A percentile compares a stretch with the other conserved stretches of the same genome.
phyloP scores from a whole-genome alignment of 768 basidiomycete species.

The Crepidotus variabilis region DNA sequence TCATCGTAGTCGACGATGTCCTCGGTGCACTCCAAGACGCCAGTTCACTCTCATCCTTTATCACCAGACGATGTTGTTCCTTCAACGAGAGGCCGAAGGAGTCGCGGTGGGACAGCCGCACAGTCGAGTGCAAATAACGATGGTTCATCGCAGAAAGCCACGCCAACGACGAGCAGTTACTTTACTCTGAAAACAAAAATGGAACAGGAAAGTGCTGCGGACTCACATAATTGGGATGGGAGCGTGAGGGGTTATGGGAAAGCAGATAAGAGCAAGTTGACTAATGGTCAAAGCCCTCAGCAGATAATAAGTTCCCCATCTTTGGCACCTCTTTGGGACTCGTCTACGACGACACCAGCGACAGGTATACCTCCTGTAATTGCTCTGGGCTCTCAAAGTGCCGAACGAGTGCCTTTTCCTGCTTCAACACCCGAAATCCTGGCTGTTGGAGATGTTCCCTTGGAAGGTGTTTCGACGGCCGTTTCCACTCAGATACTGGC shows the following conservation, averaged over 20 bases:
- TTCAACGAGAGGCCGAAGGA: slow-evolving; percentile 43
- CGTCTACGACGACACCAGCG: slow-evolving; percentile 14
- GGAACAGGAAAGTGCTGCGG: slow-evolving; percentile 36
- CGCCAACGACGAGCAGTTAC: slow-evolving; percentile 44
- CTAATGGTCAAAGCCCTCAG: slow-evolving; percentile 18
- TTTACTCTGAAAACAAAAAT: slow-evolving; percentile 61
- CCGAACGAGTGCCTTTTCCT: slow-evolving; percentile 13
- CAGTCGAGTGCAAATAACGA: slow-evolving; percentile 11
- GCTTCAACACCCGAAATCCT: slow-evolving; percentile 26
- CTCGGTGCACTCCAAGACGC: slow-evolving; percentile 43
- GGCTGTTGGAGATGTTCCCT: slow-evolving; percentile 31
- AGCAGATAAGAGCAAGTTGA: slow-evolving; percentile 24
- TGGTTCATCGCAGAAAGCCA: slow-evolving; percentile 6
- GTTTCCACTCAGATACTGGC: slow-evolving; percentile 50
- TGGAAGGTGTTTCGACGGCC: slow-evolving; percentile 25
- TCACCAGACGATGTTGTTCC: slow-evolving; percentile 47
- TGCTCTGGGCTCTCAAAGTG: slow-evolving; percentile 37
- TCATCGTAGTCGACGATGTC: slow-evolving; percentile 23
- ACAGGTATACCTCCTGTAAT: slow-evolving; percentile 32
- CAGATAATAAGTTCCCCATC: slow-evolving; percentile 25
- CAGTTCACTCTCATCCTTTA: slow-evolving; percentile 72
- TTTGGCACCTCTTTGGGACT: slow-evolving; percentile 39
- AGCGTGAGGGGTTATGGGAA: slow-evolving; percentile 58
- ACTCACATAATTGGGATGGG: slow-evolving; percentile 35
- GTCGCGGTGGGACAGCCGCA: slow-evolving; percentile 25